Base-by-base conservation (phyloP, 257 asterid genomes). In the Penstemon newberryi region DNA sequence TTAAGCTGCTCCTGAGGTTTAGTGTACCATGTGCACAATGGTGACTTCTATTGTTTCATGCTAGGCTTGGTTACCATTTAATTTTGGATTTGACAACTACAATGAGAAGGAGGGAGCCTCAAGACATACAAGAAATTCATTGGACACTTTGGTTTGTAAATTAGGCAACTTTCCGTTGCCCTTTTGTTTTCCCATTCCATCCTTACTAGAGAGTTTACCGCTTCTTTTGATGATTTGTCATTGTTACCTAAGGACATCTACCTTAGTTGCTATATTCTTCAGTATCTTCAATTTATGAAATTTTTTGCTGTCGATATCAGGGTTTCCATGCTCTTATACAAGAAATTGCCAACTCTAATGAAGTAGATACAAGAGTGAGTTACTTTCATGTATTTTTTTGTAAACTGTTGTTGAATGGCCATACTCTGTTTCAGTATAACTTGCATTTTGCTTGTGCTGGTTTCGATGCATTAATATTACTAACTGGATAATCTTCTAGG, bases 21-120 rank as follows among this genome's bases (percentile, higher is more conserved):
- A 2, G 33, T 25, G 2, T 25, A 37, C 52, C 72, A 33, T 61
- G n/a, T 39, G 33, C 64, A 38, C 63, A 38, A 38, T 56, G 37
- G 55, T 46, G 42, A 58, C 63, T 50, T 36, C 62, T 56, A 60
- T 75, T 77, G 56, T 63, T 76, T 50, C 66, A 47, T 86, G 51
- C 72, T 85, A 93, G 97, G 96, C 86, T 50, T 93, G 96, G 97
- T 60, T 67, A 63, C 97, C 98, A 46, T 88, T 93, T 79, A 57
- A 57, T 81, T 70, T 84, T 66, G 84, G 90, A 50, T 42, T 68
- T 79, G 87, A 85, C 52, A 75, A 69, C 71, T 58, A 54, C 80
- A 68, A 65, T 58, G 76, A 67, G 70, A 83, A 80, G 73, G 84
- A 70, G 43, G 86, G 75, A 67, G 63, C 76, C 33, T 66, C 51